A percentile compares a stretch with the other conserved stretches of the same genome.
Evolutionary conservation across 148 eudicot genomes (phyloP).

Genomic region (Beta vulgaris): DNA sequence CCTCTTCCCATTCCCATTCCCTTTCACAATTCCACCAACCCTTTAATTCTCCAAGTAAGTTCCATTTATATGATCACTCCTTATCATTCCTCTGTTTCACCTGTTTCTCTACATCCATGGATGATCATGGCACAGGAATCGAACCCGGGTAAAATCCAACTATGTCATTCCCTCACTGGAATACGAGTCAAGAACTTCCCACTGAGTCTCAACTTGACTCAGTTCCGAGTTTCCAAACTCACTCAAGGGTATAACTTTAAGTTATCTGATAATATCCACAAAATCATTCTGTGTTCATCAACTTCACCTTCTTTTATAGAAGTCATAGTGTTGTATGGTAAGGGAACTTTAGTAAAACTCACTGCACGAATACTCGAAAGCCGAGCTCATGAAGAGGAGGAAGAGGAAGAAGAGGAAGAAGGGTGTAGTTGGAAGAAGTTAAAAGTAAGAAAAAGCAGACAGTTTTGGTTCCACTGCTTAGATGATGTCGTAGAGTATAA

Average conservation of each 20-base stretch:
- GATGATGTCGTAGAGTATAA: conserved; percentile 16
- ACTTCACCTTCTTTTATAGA: not conserved
- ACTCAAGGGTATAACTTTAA: conserved; percentile 19
- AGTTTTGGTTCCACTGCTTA: not conserved
- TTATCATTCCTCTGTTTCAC: not conserved
- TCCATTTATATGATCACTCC: conserved; percentile 19
- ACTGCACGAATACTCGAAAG: not conserved
- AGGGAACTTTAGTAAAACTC: conserved; percentile 16
- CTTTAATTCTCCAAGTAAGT: conserved; percentile 13
- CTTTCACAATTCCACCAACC: not conserved
- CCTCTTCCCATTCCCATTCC: conserved; percentile 11
- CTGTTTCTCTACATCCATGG: conserved; percentile 4
- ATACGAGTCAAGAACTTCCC: not conserved
- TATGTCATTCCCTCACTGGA: conserved; percentile 17
- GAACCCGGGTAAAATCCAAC: not conserved
- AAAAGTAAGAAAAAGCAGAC: not conserved
- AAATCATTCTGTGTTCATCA: conserved; percentile 12
- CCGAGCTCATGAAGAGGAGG: not conserved
- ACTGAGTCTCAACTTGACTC: not conserved
- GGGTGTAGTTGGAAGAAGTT: conserved; percentile 6
- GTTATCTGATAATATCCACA: not conserved
- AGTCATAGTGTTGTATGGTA: conserved; percentile 2
- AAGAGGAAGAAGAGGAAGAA: not conserved
- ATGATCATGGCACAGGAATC: conserved; percentile 25
- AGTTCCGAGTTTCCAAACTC: not conserved